Base-by-base conservation (phyloP, 2,329 filamentous ascomycete species). In the Davidsoniella virescens region DNA sequence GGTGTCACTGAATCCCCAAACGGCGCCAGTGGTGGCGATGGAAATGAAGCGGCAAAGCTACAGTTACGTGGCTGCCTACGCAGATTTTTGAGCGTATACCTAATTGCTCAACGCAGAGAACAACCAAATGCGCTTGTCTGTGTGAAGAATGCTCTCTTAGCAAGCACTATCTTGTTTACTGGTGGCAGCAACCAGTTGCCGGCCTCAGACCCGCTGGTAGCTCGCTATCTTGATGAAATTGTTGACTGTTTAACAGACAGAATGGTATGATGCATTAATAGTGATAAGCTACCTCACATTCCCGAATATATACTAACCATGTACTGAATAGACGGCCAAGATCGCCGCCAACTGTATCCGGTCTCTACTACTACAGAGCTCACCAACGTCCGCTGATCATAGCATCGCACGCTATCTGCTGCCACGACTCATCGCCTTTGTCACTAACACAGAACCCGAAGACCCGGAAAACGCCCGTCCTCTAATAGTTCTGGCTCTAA, bases 141-240 rank as follows among this genome's bases (percentile, higher is more conserved):
- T 62, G 90, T 95, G 59, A 95, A 93, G 69, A 98, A 96, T 60
- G 84, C 83, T 4, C 75, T 98, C 4, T 71, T 98, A 44, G 86
- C 87, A 1, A 82, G 83, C 44, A 94, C 92, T 0, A 84, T 98
- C 53, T 73, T 98, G 7, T 80, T 98, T 54, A 94, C 87, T 7
- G 82, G 82, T 39, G 84, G 85, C 5, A 74, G 78, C 53, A 84
- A 84, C 56, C 73, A 80, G 41, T 74, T 96, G 50, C 76, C 80
- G 0, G 75, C 84, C 1, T 77, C 75, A 40, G 88, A 96, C 57
- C 76, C 82, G 7, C 71, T 93, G 1, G 75, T 94, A 43, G 68
- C 72, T 20, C 77, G 78, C 50, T 88, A 88, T 58, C 70, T 94
- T 3, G 76, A 84, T 56, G 87, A 94, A 66, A 66, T 94, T 18